Evolutionary conservation across 2,329 filamentous ascomycete genomes (phyloP).

Genomic region (Botrytis squamosa): DNA sequence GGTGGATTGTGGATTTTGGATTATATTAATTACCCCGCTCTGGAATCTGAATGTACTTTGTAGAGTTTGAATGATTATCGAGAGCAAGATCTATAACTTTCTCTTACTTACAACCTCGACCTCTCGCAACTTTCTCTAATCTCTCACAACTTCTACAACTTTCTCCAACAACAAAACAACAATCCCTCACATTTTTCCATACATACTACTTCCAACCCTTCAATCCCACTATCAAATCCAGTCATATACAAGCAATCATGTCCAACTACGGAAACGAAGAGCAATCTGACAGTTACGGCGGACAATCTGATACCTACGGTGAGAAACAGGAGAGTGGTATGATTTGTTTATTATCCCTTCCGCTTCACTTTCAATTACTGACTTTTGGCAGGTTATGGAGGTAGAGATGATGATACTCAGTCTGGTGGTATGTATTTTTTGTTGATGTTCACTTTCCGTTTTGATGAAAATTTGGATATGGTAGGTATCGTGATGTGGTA

Average conservation of each 20-base stretch:
- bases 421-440: constrained; percentile 7
- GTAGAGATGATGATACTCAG: background rate
- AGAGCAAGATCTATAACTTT: background rate
- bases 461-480: background rate
- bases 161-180: background rate
- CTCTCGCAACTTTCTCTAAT: background rate
- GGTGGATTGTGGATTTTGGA: background rate
- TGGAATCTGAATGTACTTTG: no score
- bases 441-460: background rate
- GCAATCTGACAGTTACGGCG: constrained; percentile 4
- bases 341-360: background rate
- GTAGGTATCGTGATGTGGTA: background rate
- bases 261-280: constrained; percentile 9
- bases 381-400: background rate
- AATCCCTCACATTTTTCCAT: background rate
- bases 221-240: no score
- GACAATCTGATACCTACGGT: background rate
- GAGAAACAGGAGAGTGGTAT: constrained; percentile 9
- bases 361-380: background rate
- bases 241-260: background rate
- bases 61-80: background rate
- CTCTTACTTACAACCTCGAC: background rate
- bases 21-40: background rate
- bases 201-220: background rate
- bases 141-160: background rate